A percentile compares a stretch with the other conserved stretches of the same genome.
These are phyloP conservation scores for Alternaria incomplexa DNA, from an alignment of 2,329 filamentous ascomycete species.

Conservation along the genomic window DNA sequence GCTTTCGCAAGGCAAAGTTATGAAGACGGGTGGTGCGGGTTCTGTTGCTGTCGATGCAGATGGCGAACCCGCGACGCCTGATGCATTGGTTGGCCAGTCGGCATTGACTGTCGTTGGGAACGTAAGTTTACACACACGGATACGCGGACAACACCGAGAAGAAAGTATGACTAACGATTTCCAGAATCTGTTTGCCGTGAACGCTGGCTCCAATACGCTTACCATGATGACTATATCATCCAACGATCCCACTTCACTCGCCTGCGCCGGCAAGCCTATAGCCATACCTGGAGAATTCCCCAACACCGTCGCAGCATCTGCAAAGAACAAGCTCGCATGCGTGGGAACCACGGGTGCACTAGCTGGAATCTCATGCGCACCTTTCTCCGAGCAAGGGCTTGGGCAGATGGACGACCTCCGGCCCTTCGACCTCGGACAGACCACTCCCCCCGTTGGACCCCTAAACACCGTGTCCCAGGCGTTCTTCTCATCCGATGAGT, in stretches of 20 bases:
- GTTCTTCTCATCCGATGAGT: slow-evolving; percentile 64
- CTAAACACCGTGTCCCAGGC: slow-evolving; percentile 65
- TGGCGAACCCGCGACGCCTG: slow-evolving; percentile 51
- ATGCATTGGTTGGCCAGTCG: slow-evolving; percentile 61
- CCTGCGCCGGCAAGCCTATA: slow-evolving; percentile 41
- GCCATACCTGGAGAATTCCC: slow-evolving; percentile 48
- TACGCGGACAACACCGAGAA: neutral
- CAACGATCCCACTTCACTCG: slow-evolving; percentile 37
- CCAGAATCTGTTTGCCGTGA: slow-evolving; percentile 62
- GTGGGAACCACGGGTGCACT: slow-evolving; percentile 46
- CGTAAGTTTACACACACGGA: slow-evolving; percentile 46
- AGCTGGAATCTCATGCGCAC: slow-evolving; percentile 48
- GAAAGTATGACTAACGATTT: neutral
- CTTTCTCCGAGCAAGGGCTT: slow-evolving; percentile 39
- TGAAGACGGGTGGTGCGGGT: slow-evolving; percentile 57
- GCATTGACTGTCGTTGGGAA: slow-evolving; percentile 61
- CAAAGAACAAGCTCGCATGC: slow-evolving; percentile 46
- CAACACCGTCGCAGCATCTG: slow-evolving; percentile 47
- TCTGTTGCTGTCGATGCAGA: slow-evolving; percentile 48
- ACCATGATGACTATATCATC: slow-evolving; percentile 47
- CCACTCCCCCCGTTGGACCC: slow-evolving; percentile 64
- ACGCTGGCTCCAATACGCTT: slow-evolving; percentile 50
- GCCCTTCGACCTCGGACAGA: slow-evolving; percentile 59
- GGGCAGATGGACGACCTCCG: slow-evolving; percentile 43
- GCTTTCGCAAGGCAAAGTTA: slow-evolving; percentile 53